Evolutionary conservation across 768 basidiomycete genomes (phyloP), one percentile per base, ranked within the genome.

Genomic region (Polyporus arcularius): DNA sequence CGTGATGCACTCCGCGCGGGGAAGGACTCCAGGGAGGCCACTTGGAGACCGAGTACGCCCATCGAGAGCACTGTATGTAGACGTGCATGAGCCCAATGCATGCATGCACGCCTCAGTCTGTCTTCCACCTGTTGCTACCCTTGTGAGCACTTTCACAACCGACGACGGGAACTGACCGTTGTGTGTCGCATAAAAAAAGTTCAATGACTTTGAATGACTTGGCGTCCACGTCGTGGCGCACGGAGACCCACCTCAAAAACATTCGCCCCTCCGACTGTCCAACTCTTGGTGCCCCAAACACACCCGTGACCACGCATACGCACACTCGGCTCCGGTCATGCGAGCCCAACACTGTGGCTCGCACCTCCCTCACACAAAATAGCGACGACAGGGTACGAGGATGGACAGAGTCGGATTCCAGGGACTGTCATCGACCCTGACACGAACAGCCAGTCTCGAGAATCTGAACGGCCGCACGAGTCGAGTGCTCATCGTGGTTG

Each of bases 261-360:
- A 14, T 26, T 11, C 30, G 30, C 30, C 21, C 28, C 11, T 21
- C 15, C 35, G 4, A 16, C 4, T 6, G n/a, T 52, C 15, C 35
- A 16, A 16, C 4, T 6, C 38, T 52, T 18, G 38, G n/a, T 48
- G 28, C 38, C 14, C 21, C 55, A n/a, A 4, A 38, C 18, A 28
- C 47, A 10, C 35, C n/a, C 42, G 12, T 26, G 16, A n/a, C 21
- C 53, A 43, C 28, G 41, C 53, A 12, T n/a, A 32, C 42, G 53
- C 40, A 10, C 14, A 30, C 21, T 46, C 61, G 56, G 61, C 39
- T 42, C 61, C 61, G 61, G 61, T 57, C 40, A 18, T 42, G 61
- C 61, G 61, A 57, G 31, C 61, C 55, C 50, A 35, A 26, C 7
- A 30, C 9, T 6, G 11, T 21, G 49, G 49, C 49, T 46, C 54